Evolutionary conservation across 1,284 basidiomycete genomes (phyloP), one percentile per base, ranked within the genome.

Genomic region (Schizophyllum amplum): DNA sequence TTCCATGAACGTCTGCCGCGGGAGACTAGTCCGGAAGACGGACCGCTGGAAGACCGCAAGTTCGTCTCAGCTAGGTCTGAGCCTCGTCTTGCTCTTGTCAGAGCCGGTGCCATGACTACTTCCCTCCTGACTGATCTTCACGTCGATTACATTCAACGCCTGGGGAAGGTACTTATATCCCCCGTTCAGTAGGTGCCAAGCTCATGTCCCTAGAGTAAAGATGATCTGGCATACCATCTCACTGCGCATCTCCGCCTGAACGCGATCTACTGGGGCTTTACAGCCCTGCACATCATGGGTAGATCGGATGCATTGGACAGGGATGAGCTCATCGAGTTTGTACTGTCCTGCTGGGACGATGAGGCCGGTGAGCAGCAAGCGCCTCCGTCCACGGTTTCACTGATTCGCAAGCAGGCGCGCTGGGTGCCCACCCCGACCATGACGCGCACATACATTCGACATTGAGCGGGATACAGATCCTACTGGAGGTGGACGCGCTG

Each of bases 221-320:
- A 93, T 75, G 92, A 94, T 63, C 78, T 96, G n/a, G 79, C 83
- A 0, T 99, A 98, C 74, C 92, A 98, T 70, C 79, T 96, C 50
- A 97, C 95, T 0, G 81, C 94, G 6, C 96, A 99, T 72, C 80
- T 99, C 6, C 91, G 96, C 7, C 79, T 98, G 72, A 99, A 98
- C 69, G 96, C 94, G 7, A 80, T 98, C 17, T 99, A 98, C 72
- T 99, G 96, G 96, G 96, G 93, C 9, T 76, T 96, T 24, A 92
- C 90, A 0, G 93, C 96, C 0, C 75, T 97, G 2, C 87, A 81
- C 53, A 78, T 94, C 25, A 88, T 99, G 84, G 82, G 80, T 0
- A 81, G 80, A 24, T 76, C 83, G 51, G 87, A 94, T 52, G 91
- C 90, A 0, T 73, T 99, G 21, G 80, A 89, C 62, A 73, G 87